phyloP scores from a whole-genome alignment of 1,139 yeast genomes.

The Entelexis paramagnoliae region DNA sequence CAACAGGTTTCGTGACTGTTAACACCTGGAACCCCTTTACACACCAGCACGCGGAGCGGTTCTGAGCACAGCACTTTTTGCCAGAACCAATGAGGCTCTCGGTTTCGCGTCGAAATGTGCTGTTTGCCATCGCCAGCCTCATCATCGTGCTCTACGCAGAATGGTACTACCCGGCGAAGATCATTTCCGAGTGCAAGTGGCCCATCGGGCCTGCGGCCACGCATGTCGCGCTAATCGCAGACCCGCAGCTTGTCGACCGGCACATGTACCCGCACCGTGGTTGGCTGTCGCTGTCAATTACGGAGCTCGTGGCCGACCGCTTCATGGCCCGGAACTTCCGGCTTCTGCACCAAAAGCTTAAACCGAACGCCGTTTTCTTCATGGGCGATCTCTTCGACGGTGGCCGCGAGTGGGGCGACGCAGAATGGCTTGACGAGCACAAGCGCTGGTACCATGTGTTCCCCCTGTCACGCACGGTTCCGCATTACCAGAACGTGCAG shows the following conservation, averaged over 20 bases:
- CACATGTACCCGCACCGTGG: conserved; percentile 45
- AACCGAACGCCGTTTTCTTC: conserved; percentile 69
- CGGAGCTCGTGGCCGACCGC: conserved; percentile 49
- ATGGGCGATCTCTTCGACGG: conserved; percentile 93
- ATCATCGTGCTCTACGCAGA: conserved; percentile 18
- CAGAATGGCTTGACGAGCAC: conserved; percentile 64
- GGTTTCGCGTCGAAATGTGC: background rate
- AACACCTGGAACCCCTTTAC: background rate
- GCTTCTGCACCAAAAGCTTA: conserved; percentile 45
- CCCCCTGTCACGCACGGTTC: conserved; percentile 32
- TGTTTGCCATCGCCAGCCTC: conserved; percentile 7
- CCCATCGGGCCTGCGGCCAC: conserved; percentile 30
- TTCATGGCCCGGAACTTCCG: conserved; percentile 72
- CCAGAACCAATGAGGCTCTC: conserved; percentile 6
- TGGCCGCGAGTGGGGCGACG: conserved; percentile 76
- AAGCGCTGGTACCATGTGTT: conserved; percentile 57
- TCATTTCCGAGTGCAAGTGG: conserved; percentile 22
- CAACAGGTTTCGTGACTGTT: background rate
- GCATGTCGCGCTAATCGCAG: conserved; percentile 68
- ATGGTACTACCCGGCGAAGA: conserved; percentile 20
- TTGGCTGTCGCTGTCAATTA: conserved; percentile 28
- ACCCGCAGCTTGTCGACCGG: conserved; percentile 83
- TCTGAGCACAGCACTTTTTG: background rate
- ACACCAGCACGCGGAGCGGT: background rate
- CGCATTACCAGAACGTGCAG: conserved; percentile 40